Conservation (phyloP, 2,329 filamentous ascomycete species). For the Aureobasidium melanogenum region DNA sequence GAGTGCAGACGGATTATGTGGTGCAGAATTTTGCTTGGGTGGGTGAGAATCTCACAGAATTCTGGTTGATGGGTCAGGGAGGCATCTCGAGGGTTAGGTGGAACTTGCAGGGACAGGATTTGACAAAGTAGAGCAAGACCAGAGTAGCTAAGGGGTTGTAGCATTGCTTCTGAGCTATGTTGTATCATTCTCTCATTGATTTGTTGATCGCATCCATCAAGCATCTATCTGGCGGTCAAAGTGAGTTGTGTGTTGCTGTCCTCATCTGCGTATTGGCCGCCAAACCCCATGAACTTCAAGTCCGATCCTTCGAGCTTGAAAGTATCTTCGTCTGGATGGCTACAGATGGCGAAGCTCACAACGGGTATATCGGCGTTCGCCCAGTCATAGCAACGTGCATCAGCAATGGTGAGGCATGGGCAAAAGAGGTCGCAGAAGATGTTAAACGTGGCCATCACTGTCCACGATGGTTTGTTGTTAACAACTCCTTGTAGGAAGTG, state of each 20-base stretch:
- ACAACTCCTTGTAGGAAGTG: not conserved
- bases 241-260: too few species aligned
- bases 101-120: slow-evolving; percentile 27
- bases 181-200: too few species aligned
- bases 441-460: not conserved
- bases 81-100: slow-evolving; percentile 32
- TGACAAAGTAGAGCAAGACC: not conserved
- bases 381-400: too few species aligned
- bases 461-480: not conserved
- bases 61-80: slow-evolving; percentile 34
- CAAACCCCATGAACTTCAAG: not conserved
- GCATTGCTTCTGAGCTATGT: too few species aligned
- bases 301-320: not conserved
- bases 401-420: too few species aligned
- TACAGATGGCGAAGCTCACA: not conserved
- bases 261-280: too few species aligned
- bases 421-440: not conserved
- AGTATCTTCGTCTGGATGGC: not conserved
- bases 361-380: too few species aligned
- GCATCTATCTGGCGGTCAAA: too few species aligned
- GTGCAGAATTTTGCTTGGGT: slow-evolving; percentile 39
- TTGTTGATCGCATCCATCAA: too few species aligned
- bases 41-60: slow-evolving; percentile 28
- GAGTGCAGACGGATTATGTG: slow-evolving; percentile 36
- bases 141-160: too few species aligned